Evolutionary conservation across 192 early-diverging fungal genomes (phyloP), one percentile per base, ranked within the genome.

Genomic region (Linnemannia hyalina): DNA sequence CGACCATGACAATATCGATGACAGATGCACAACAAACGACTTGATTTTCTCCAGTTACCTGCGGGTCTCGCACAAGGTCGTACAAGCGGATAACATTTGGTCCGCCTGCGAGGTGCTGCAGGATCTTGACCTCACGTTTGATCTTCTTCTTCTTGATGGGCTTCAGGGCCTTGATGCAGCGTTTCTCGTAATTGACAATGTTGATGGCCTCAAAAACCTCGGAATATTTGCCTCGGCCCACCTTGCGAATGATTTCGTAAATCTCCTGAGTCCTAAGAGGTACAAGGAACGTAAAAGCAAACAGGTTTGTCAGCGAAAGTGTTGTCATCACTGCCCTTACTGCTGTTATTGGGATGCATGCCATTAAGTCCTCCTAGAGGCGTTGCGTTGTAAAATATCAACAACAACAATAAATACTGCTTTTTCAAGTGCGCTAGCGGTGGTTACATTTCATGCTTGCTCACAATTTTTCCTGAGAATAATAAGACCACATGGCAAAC

Each of bases 121-220:
- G 91, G 74, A 99, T 99, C 88, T 98, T 98, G 88, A 99, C 97
- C 84, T 99, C 98, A 69, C 98, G 93, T 92, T 98, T 99, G 77
- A 99, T 99, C 92, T 99, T 99, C 94, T 98, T 98, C 94, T 99
- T 99, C 91, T 99, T 99, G 81, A 99, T 97, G 18, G 98, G 98
- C 90, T 99, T 99, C 40, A 99, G 93, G 23, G 97, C 97, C 92
- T 99, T 99, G 93, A 99, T 98, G 74, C 97, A 96, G 88, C 98
- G 98, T 78, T 96, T 94, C 68, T 93, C 89, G 47, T 93, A 81
- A 82, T 94, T 97, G 71, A 91, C 89, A 32, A 97, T 90, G 88
- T 97, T 96, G 89, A 98, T 91, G 11, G 96, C 98, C 89, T 99
- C 97, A 92, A 99, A 99, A 29, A 99, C 98, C 83, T 99, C 98